phyloP scores from a whole-genome alignment of 2,329 filamentous ascomycete species.

The Pestalotiopsis sp. region DNA sequence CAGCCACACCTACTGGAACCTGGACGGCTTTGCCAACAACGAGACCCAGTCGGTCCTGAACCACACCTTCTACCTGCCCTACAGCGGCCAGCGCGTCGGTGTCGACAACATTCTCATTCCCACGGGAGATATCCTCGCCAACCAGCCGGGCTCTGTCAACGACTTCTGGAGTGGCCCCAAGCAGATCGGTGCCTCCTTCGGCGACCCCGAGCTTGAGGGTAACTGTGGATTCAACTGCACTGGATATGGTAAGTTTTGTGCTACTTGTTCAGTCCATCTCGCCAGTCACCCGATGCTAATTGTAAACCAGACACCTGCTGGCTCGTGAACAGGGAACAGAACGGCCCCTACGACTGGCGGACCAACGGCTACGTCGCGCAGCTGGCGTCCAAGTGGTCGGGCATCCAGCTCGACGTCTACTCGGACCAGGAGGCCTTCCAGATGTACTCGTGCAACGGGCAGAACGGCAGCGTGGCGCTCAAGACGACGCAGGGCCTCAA shows the following conservation, averaged over 20 bases:
- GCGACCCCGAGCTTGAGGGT: conserved; percentile 61
- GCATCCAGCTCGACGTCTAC: conserved; percentile 81
- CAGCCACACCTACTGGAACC: conserved; percentile 78
- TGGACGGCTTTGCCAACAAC: conserved; percentile 78
- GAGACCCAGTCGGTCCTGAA: conserved; percentile 67
- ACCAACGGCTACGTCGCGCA: conserved; percentile 62
- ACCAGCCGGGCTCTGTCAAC: conserved; percentile 68
- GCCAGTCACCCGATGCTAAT: neutral
- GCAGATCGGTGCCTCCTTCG: conserved; percentile 72
- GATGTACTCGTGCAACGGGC: conserved; percentile 80
- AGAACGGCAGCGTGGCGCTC: conserved; percentile 71
- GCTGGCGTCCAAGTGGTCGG: conserved; percentile 74
- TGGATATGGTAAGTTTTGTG: conserved; percentile 69
- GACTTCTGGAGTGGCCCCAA: conserved; percentile 85
- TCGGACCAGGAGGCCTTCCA: conserved; percentile 88
- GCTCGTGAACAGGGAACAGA: conserved; percentile 63
- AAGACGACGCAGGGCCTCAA: conserved; percentile 71
- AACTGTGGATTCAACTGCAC: conserved; percentile 84
- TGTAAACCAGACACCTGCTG: conserved; percentile 63
- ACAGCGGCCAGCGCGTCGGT: conserved; percentile 69
- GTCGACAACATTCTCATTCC: conserved; percentile 75
- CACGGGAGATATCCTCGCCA: conserved; percentile 74
- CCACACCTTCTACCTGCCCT: conserved; percentile 74
- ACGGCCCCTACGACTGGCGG: conserved; percentile 66
- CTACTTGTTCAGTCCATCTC: too few species aligned